phyloP scores from a whole-genome alignment of 2,329 filamentous ascomycete species.

The Ophiostoma perfectum region DNA sequence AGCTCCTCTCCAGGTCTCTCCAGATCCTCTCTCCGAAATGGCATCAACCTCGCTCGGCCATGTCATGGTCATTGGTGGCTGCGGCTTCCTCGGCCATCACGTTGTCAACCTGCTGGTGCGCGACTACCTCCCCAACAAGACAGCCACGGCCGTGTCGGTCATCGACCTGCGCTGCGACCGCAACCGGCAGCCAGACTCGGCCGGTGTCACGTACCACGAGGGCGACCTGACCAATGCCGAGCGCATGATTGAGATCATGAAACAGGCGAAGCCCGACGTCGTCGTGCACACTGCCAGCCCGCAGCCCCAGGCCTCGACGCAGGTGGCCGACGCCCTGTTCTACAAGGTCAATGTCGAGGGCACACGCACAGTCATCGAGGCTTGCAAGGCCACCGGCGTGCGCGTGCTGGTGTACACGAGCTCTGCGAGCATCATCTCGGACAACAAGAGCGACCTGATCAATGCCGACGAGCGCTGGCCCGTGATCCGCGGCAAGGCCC shows the following conservation, averaged over 20 bases:
- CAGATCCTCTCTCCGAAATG: constrained; percentile 25
- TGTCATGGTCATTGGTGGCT: constrained; percentile 75
- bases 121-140: constrained; percentile 41
- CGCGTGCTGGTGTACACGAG: constrained; percentile 87
- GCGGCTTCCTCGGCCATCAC: constrained; percentile 78
- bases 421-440: constrained; percentile 78
- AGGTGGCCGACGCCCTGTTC: constrained; percentile 57
- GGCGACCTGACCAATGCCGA: constrained; percentile 69
- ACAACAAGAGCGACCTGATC: constrained; percentile 70
- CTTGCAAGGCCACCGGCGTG: constrained; percentile 63
- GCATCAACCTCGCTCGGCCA: constrained; percentile 51
- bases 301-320: constrained; percentile 47
- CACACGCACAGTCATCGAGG: constrained; percentile 70
- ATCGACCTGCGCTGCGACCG: constrained; percentile 66
- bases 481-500: constrained; percentile 62
- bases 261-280: constrained; percentile 64
- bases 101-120: constrained; percentile 68
- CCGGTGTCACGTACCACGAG: constrained; percentile 62
- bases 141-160: constrained; percentile 55
- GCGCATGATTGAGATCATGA: constrained; percentile 58
- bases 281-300: constrained; percentile 90
- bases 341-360: constrained; percentile 84
- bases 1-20: neutral
- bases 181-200: constrained; percentile 57
- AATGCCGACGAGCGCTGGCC: constrained; percentile 84